A percentile compares a stretch with the other conserved stretches of the same genome.
phyloP scores from a whole-genome alignment of 208 protist species.

The Crithidia fasciculata region DNA sequence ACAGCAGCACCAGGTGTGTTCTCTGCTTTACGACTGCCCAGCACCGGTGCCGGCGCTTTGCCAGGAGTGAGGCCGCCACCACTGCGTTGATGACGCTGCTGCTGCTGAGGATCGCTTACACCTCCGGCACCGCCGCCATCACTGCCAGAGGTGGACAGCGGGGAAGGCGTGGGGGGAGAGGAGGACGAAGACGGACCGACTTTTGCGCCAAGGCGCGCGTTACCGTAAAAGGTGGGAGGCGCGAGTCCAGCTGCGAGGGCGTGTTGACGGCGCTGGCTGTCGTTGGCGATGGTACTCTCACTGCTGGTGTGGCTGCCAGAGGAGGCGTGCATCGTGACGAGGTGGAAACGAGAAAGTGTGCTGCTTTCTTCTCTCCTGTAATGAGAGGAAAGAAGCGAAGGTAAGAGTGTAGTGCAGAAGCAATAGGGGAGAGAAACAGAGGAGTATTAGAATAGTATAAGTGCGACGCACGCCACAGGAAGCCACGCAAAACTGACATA shows the following conservation, averaged over 20 bases:
- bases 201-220: not conserved
- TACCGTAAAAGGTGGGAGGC: too few relatives aligned
- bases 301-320: not conserved
- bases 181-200: conserved; percentile 6
- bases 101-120: not conserved
- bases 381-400: not conserved
- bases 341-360: too few relatives aligned
- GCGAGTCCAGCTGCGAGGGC: not conserved
- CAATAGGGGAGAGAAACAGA: not conserved
- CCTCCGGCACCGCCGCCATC: not conserved
- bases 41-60: too few relatives aligned
- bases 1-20: not conserved
- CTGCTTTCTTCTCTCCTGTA: too few relatives aligned
- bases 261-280: too few relatives aligned
- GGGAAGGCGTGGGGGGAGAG: conserved; percentile 21
- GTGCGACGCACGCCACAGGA: too few relatives aligned
- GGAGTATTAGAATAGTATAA: not conserved
- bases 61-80: too few relatives aligned
- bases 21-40: not conserved
- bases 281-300: not conserved
- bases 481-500: too few relatives aligned
- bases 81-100: too few relatives aligned
- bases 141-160: conserved; percentile 23
- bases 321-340: not conserved
- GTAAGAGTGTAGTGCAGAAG: not conserved